These are phyloP conservation scores for Pseudogymnoascus pannorum DNA, from an alignment of 2,329 filamentous ascomycete genomes.

Conservation along the genomic window DNA sequence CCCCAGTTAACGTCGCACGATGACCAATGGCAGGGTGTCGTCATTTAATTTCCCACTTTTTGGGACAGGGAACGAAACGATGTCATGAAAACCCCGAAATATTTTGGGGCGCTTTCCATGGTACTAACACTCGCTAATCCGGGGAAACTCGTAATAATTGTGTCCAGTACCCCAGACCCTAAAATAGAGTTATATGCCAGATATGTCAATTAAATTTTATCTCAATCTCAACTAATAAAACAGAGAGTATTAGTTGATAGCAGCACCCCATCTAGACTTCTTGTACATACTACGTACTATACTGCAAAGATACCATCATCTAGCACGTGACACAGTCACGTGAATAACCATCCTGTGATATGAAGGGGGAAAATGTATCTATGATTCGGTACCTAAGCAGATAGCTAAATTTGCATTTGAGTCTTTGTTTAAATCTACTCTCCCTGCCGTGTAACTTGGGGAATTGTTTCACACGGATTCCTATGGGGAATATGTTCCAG, in stretches of 20 bases:
- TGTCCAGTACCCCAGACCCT: neutral
- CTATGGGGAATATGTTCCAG: neutral
- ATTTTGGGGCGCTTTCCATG: neutral
- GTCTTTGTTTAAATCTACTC: neutral
- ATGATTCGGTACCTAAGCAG: neutral
- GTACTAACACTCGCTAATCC: neutral
- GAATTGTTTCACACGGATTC: neutral
- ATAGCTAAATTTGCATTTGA: neutral
- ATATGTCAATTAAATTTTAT: neutral
- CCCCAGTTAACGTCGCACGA: neutral
- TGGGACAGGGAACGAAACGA: neutral
- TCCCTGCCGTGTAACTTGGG: neutral
- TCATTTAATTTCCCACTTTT: neutral
- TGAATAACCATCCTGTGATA: neutral
- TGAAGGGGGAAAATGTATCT: neutral
- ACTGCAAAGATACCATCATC: too few species aligned
- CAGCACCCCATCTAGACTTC: neutral
- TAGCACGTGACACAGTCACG: neutral
- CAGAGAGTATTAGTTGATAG: neutral
- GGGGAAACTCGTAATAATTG: neutral
- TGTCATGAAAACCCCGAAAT: slow-evolving; percentile 2
- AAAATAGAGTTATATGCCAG: neutral
- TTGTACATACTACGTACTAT: too few species aligned
- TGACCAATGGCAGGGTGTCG: neutral
- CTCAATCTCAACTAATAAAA: neutral